Evolutionary conservation across 768 basidiomycete genomes (phyloP), one percentile per base, ranked within the genome.

Genomic region (Xerocomellus amylosporus): DNA sequence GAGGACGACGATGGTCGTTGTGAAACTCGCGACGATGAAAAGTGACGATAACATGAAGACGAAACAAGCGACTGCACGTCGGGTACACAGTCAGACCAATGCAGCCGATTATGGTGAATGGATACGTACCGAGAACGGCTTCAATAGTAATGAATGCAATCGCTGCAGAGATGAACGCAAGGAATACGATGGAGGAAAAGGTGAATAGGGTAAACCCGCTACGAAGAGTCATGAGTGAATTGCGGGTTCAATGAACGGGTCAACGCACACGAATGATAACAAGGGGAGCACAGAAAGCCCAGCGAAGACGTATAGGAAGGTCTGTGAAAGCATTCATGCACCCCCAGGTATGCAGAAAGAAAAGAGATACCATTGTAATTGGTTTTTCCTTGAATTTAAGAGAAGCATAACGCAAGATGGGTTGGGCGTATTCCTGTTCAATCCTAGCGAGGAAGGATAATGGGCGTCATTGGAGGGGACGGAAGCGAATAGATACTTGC

Each of bases 341-440:
- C 10, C 28, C 40, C 52, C 12, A 41, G 8, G 10, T 14, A 31
- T 6, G 17, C 13, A 20, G 33, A 26, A 28, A 13, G 39, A 5
- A n/a, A 30, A 44, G 20, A 41, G 24, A 44, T 50, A 70, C 69
- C 68, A 70, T 63, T 20, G 46, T 50, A 2, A 71, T 44, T 8
- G 69, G 70, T 1, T 51, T 66, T 50, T 61, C 57, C 51, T 34
- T 58, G 34, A 70, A 66, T 31, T 58, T 59, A 24, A 49, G n/a
- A 33, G 61, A 59, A 20, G 45, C 36, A 41, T 55, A 43, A 24
- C 49, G 64, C 30, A 77, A 50, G 38, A 74, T 66, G 30, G 79
- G 79, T 19, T 74, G 76, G 6, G 72, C 79, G 58, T 78, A 79
- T 20, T 71, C 61, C 26, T 70, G 66, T 59, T 80, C 79, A 42